These are phyloP conservation scores for Leishmania tarentolae DNA, from an alignment of 208 protist genomes.

Conservation along the genomic window DNA sequence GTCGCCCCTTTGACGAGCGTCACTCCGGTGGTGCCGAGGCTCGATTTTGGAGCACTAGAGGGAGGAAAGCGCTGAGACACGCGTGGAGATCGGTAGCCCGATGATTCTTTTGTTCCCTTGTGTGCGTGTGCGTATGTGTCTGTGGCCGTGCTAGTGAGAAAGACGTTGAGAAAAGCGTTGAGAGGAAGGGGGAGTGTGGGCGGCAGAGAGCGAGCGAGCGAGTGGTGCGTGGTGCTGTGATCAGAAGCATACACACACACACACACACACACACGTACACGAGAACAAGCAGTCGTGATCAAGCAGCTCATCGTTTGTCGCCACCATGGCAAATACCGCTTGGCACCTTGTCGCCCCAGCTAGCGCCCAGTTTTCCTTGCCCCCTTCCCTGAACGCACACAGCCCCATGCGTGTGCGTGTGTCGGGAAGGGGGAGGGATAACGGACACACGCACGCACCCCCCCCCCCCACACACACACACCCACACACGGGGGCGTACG, in stretches of 20 bases:
- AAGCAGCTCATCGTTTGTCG: too few relatives aligned
- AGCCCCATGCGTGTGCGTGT: not conserved
- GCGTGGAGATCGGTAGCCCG: not conserved
- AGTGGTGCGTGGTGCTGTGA: too few relatives aligned
- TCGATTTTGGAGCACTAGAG: constrained; percentile 9
- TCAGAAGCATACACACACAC: too few relatives aligned
- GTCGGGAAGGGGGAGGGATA: not conserved
- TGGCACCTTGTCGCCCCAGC: too few relatives aligned
- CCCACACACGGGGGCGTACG: not conserved
- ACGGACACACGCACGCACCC: too few relatives aligned
- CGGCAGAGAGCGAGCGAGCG: too few relatives aligned
- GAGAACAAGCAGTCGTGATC: too few relatives aligned
- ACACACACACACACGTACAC: too few relatives aligned
- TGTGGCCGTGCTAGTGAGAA: not conserved
- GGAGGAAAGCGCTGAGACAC: constrained; percentile 6
- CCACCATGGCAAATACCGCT: too few relatives aligned
- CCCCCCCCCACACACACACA: not conserved
- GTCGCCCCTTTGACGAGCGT: not conserved
- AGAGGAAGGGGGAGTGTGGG: too few relatives aligned
- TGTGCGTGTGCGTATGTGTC: not conserved
- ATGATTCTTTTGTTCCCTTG: not conserved
- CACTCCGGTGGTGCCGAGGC: constrained; percentile 9
- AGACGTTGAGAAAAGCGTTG: too few relatives aligned
- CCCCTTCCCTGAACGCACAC: not conserved
- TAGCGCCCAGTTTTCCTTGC: not conserved